Evolutionary conservation across 192 early-diverging fungal species (phyloP), one percentile per base, ranked within the genome.

Genomic region (Backusella parvicylindrica): DNA sequence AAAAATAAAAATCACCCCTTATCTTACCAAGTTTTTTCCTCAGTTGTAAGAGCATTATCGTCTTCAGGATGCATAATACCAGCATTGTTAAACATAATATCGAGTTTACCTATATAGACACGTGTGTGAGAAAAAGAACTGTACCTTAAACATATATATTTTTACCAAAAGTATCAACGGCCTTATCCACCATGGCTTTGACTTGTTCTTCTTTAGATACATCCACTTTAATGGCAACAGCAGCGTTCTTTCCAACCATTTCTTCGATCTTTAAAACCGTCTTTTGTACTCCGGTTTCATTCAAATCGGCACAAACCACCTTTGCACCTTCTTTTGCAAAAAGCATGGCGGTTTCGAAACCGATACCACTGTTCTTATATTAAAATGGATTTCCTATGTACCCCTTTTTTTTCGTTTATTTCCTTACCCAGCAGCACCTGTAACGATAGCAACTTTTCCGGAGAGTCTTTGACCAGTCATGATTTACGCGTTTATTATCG

Each of bases 61-160:
- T 94, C 93, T 43, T 83, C 81, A 50, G 91, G 89, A 67, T 90
- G 87, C 92, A 96, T 95, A 82, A 96, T 94, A 49, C 93, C 94
- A 13, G 94, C 93, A 76, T 94, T 95, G 82, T 96, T 96, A 84
- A 96, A 95, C 76, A 95, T 87, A 33, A 96, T 82, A 73, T 91
- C 89, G 67, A 96, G 78, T 71, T 90, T 91, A 64, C 92, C 92
- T 91, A 81, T 75, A 31, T 18, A 37, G 31, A 37, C 2, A n/a
- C n/a, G n/a, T n/a, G 30, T 16, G 9, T 43, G 33, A 41, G 63
- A n/a, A 33, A 13, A 64, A 50, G n/a, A 15, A 6, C 47, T 30
- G 6, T 21, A 67, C 26, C 18, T 30, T 6, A 68, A 53, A 3
- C 6, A 56, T 35, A 67, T 37, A 30, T 32, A 38, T 66, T 68